Conservation (phyloP, 805 yeast species). For the Kodamaea hsintzibuensis region DNA sequence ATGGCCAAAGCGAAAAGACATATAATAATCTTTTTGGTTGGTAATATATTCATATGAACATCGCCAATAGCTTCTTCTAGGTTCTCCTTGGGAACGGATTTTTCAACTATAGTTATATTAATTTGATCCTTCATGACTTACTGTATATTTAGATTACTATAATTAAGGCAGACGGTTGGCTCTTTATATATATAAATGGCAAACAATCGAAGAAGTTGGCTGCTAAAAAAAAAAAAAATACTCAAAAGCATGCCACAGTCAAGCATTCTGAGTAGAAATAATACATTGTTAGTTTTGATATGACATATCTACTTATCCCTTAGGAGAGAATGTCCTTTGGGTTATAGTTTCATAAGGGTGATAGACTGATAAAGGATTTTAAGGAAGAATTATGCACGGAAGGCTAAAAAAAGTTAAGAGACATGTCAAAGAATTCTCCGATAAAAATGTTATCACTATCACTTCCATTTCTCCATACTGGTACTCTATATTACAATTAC, state of each 20-base stretch:
- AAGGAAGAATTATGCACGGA: not conserved
- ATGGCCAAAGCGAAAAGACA: conserved; percentile 39
- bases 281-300: not conserved
- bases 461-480: not conserved
- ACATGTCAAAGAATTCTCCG: not conserved
- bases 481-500: not conserved
- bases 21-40: conserved; percentile 35
- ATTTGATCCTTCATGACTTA: not conserved
- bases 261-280: not conserved
- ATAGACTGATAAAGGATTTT: not conserved
- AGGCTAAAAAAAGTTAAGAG: not conserved
- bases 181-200: not conserved
- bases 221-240: not conserved
- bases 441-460: not conserved
- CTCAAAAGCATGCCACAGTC: not conserved
- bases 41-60: conserved; percentile 44
- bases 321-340: not conserved
- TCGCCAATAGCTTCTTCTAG: conserved; percentile 34
- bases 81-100: conserved; percentile 3
- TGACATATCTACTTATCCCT: not conserved
- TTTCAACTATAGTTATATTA: not conserved
- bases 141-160: not conserved
- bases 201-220: not conserved
- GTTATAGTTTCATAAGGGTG: not conserved
- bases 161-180: not conserved